Base-by-base conservation (phyloP, 2,329 filamentous ascomycete genomes). In the Penicillium paneum region DNA sequence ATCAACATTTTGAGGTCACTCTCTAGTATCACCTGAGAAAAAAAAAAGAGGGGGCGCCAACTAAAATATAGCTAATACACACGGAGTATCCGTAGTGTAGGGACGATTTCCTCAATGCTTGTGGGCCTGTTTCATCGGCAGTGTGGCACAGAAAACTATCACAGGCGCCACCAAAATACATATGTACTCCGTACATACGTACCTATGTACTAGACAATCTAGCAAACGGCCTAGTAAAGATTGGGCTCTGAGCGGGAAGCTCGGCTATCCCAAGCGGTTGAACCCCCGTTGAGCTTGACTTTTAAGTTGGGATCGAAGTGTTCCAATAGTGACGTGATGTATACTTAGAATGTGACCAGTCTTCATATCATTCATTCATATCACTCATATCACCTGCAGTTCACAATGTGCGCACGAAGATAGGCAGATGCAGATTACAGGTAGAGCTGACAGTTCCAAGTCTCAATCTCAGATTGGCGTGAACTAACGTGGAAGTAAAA, bases 181-280 rank as follows among this genome's bases (percentile, higher is more conserved):
- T 24, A 24, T 21, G 21, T 21, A 2, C 2, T 21, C 21, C 21
- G 21, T 24, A 26, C 38, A 45, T 56, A 51, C 21, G 55, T 54
- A 32, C 31, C 13, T 15, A n/a, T n/a, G n/a, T n/a, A 5, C 31
- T 32, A 28, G 47, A 55, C 31, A 42, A 41, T 24, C 5, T 8
- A 2, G 35, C 39, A 41, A 46, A 15, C 8, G 36, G 45, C 10
- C 40, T 29, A 45, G 32, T 28, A 11, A 40, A 45, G 13, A 41
- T 1, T 24, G 50, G 24, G 24, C 43, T 44, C 32, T 43, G 56
- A 52, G 59, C 61, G 62, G 62, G 56, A 64, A 58, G 54, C 56
- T 64, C 62, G 62, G 62, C 59, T 61, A 62, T 61, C 42, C 38
- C 40, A 52, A 55, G 52, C 52, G 52, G 52, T 60, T 59, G 52